Evolutionary conservation across 148 eudicot species (phyloP).

Genomic region (Persicaria maculosa): DNA sequence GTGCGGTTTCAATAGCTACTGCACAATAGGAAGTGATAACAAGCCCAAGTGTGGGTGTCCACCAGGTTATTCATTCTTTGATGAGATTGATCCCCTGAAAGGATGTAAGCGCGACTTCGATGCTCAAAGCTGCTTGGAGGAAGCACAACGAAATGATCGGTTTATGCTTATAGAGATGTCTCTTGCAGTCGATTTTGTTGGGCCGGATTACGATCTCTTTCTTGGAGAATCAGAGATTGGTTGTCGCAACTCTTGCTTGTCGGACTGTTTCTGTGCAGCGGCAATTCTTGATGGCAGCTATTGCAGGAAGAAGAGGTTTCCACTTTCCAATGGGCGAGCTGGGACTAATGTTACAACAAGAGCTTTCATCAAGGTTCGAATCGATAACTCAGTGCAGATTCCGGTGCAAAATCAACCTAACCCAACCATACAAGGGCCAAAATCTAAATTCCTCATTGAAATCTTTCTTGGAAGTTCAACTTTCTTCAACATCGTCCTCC

Average conservation of each 20-base stretch:
- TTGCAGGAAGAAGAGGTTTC: slow-evolving; percentile 28
- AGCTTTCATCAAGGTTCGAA: slow-evolving; percentile 20
- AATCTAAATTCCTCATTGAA: background rate
- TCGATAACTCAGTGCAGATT: background rate
- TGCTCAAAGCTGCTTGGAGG: slow-evolving; percentile 16
- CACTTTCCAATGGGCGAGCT: slow-evolving; percentile 21
- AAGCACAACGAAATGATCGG: background rate
- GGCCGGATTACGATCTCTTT: slow-evolving; percentile 15
- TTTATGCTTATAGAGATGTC: slow-evolving; percentile 18
- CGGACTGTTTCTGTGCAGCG: slow-evolving; percentile 51
- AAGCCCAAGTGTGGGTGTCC: slow-evolving; percentile 51
- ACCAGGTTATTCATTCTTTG: slow-evolving; percentile 22
- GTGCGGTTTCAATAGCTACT: slow-evolving; percentile 57
- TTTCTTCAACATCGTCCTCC: slow-evolving; percentile 16
- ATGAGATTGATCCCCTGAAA: slow-evolving; percentile 33
- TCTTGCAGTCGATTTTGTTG: slow-evolving; percentile 25
- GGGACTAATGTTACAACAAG: background rate
- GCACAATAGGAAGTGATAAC: slow-evolving; percentile 20
- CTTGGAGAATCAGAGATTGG: background rate
- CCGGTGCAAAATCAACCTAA: background rate
- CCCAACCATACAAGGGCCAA: background rate
- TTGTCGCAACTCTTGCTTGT: slow-evolving; percentile 30
- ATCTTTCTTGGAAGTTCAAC: slow-evolving; percentile 21
- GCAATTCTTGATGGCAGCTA: slow-evolving; percentile 2
- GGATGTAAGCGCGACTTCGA: slow-evolving; percentile 34